Base-by-base conservation (phyloP, 371 early-diverging fungal genomes). In the Vairimorpha ceranae region DNA sequence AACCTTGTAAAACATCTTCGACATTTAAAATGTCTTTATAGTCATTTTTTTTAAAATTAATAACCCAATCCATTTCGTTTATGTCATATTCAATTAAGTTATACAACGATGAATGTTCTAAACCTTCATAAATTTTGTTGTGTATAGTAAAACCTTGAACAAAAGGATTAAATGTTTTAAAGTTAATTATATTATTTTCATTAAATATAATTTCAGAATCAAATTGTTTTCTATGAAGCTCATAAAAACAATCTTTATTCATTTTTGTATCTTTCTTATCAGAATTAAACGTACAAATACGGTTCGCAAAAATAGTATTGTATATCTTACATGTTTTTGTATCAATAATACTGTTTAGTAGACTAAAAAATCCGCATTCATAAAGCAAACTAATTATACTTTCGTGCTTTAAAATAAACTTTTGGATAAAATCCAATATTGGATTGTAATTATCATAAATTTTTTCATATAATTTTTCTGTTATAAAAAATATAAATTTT, bases 191-290 rank as follows among this genome's bases (percentile, higher is more conserved):
- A 30, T 21, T 38, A 32, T 46, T 65, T 38, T 69, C 65, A 33
- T 48, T 68, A 30, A 78, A 78, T 25, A 70, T 30, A 21, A 74
- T 54, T 63, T 78, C 78, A 4, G 27, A 17, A 46, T 73, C 74
- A 67, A 78, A 78, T 8, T 67, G 19, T 45, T 38, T 67, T n/a
- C 78, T 68, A 38, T 61, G 43, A 41, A 78, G 41, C 48, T 74
- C 78, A 54, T 56, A 70, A 33, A 78, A 38, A 21, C 32, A 35
- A 21, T 66, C 78, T 59, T 45, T 25, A n/a, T 61, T 36, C 25
- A 27, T 45, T 7, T 0, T 19, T 8, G 17, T 33, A 15, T 25
- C 14, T 32, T 59, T 29, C 0, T 6, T 41, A 41, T 54, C 32
- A 35, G 4, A 30, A 8, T 45, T 60, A n/a, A 36, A 21, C n/a